Evolutionary conservation across 768 basidiomycete species (phyloP), one percentile per base, ranked within the genome.

Genomic region (Collybiopsis luxurians): DNA sequence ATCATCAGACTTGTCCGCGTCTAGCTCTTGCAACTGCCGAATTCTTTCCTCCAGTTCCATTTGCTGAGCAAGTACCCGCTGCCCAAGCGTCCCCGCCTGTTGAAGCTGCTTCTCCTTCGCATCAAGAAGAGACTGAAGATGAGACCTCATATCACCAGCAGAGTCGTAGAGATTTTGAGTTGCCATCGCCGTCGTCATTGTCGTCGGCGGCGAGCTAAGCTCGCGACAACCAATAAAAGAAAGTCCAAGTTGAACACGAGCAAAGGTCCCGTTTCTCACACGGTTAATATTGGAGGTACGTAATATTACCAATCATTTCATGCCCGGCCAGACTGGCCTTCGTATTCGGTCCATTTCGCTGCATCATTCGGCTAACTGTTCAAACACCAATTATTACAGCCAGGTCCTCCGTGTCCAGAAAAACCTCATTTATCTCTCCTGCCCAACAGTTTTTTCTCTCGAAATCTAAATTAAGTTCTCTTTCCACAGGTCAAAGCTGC

Each of bases 1-100:
- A 58, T 84, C 84, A 59, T 84, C 86, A 2, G 73, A 75, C 61
- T 82, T 85, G 58, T 86, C 87, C 19, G 73, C 79, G 53, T 86
- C 87, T 15, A 83, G 67, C 34, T 89, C 88, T 63, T 92, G 88
- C 52, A 96, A 78, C 66, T 89, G 88, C 43, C 83, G 79, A 58
- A 98, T 92, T 51, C 92, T 83, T 67, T 89, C 87, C 71, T 97
- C 92, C 60, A 98, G 83, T 67, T 96, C 92, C 74, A 92, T 87
- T 73, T 93, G 93, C 76, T 98, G 96, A 19, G 85, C 83, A 59
- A 98, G 86, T 64, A 98, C 85, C 70, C 92, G 89, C 73, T 97
- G 94, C 51, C 96, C 95, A 67, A 98, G 85, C 55, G 87, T 89
- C 36, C 92, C 95, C 4, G 93, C 92, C 61, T 92, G 89, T 61